Percentiles rank a stretch among this genome's conserved stretches.
Evolutionary conservation across 495 filamentous ascomycete genomes (phyloP).

Genomic region (Penicillium herquei): DNA sequence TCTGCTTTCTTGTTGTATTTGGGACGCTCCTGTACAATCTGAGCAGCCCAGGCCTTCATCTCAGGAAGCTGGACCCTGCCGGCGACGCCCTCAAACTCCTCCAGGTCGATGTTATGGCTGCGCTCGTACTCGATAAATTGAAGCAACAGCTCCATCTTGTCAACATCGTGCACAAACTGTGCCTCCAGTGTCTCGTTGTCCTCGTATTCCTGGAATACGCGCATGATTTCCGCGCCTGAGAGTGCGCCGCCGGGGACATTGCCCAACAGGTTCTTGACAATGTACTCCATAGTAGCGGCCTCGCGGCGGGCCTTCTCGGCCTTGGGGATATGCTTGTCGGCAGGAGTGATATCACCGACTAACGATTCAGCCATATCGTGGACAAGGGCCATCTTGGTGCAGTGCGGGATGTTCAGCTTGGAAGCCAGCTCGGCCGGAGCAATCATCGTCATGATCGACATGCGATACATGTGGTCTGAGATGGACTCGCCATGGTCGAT

Average conservation of each 20-base stretch:
- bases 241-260: constrained; percentile 63
- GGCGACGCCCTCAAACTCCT: constrained; percentile 80
- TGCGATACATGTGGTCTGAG: constrained; percentile 98
- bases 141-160: constrained; percentile 90
- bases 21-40: constrained; percentile 70
- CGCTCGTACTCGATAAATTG: constrained; percentile 98
- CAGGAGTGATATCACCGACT: constrained; percentile 94
- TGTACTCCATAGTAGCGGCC: constrained; percentile 83
- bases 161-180: constrained; percentile 90
- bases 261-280: constrained; percentile 68
- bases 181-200: constrained; percentile 77
- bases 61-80: constrained; percentile 70
- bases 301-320: constrained; percentile 85
- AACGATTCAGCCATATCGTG: constrained; percentile 97
- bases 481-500: constrained; percentile 79
- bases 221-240: constrained; percentile 65
- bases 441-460: constrained; percentile 94
- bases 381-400: constrained; percentile 89
- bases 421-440: constrained; percentile 73
- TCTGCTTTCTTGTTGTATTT: constrained; percentile 30
- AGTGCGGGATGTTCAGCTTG: constrained; percentile 71
- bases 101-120: constrained; percentile 65
- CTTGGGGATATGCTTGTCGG: constrained; percentile 60
- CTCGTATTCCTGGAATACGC: constrained; percentile 92
- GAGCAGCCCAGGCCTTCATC: constrained; percentile 73